phyloP scores from a whole-genome alignment of 177 flowering plant species.

The Vitis hybrid region DNA sequence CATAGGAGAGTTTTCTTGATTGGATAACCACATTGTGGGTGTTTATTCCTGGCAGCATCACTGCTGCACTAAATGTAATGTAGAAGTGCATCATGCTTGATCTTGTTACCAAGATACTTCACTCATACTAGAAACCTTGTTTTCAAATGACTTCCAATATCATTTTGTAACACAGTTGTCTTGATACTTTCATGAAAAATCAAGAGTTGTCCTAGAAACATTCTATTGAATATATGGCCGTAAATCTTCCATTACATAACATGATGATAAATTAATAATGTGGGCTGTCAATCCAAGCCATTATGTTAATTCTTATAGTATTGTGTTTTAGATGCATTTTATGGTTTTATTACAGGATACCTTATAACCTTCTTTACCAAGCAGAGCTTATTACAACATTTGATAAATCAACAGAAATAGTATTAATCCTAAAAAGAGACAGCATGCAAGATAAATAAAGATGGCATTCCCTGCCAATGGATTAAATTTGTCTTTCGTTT shows the following conservation, averaged over 20 bases:
- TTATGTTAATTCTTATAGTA: not conserved
- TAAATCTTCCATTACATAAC: not conserved
- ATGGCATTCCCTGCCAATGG: no score
- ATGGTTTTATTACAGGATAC: not conserved
- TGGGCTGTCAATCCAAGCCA: not conserved
- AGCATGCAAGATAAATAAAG: no score
- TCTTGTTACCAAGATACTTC: no score
- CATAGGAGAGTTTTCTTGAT: not conserved
- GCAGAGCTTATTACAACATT: no score
- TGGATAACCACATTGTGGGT: not conserved
- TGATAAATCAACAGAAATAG: no score
- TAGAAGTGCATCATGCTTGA: not conserved
- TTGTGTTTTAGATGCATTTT: not conserved
- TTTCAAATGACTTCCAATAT: no score
- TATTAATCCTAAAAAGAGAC: no score
- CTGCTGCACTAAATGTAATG: not conserved
- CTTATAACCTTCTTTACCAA: no score
- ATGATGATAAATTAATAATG: not conserved
- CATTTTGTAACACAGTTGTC: not conserved
- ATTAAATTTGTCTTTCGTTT: no score
- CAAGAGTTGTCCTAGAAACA: not conserved
- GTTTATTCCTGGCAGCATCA: not conserved
- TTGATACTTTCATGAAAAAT: not conserved
- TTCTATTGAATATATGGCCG: not conserved
- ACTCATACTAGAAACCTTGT: no score